Evolutionary conservation across 139 green algal genomes (phyloP), one percentile per base, ranked within the genome.

Genomic region (Chlorella sorokiniana): DNA sequence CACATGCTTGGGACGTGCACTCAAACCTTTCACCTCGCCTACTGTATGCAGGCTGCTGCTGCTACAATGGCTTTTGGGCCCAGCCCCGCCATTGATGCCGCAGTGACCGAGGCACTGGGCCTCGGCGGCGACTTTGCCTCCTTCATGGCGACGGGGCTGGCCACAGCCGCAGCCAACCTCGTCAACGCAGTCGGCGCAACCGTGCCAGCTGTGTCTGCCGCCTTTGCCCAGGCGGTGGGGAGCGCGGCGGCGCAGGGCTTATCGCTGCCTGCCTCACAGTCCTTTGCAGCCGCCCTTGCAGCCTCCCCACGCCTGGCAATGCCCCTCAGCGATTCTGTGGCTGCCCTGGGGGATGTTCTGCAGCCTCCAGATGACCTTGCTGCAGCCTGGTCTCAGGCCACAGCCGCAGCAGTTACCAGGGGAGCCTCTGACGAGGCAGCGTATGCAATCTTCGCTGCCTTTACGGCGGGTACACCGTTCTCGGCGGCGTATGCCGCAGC

Each of bases 31-130:
- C n/a, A n/a, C n/a, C n/a, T n/a, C n/a, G n/a, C n/a, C n/a, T n/a
- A n/a, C n/a, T n/a, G n/a, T n/a, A n/a, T 33, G 70, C 70, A 77
- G 45, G 70, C 70, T 4, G 35, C 31, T 9, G 70, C 45, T 4
- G 70, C 70, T 7, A 77, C 44, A 44, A 77, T 77, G 70, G 70
- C 70, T 11, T 38, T 64, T 37, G 70, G 70, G 9, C 70, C 70
- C 14, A 44, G 44, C 44, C n/a, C 63, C 2, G 29, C 70, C 0
- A 4, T 63, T 23, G 63, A 59, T 33, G 6, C n/a, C 3, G 70
- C 44, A 14, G 70, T 77, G 25, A 6, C 18, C 7, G 45, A 64
- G 4, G 70, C 70, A 8, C 52, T 77, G 16, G 1, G 10, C 10
- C 1, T 44, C 5, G 70, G 70, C 16, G 70, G 70, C 8, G 70